Evolutionary conservation across 208 protist species (phyloP).

Genomic region (Angomonas ambiguus): DNA sequence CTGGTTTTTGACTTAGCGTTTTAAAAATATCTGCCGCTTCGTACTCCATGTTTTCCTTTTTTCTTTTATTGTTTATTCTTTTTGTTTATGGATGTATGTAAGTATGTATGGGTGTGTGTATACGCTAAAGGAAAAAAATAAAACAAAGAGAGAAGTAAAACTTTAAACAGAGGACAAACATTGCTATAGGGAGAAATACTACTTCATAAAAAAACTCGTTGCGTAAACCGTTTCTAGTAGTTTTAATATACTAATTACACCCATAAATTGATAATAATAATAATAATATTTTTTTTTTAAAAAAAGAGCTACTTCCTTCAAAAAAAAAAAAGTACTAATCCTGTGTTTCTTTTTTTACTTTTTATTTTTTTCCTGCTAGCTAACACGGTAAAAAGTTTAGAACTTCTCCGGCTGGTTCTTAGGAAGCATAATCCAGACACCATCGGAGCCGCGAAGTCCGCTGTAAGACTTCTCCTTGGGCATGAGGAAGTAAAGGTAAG

Average conservation of each 20-base stretch:
- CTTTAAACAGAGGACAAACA: too few relatives aligned
- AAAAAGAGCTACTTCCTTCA: too few relatives aligned
- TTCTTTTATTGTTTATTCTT: background rate
- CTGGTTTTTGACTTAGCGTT: slow-evolving; percentile 60
- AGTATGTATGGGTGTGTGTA: too few relatives aligned
- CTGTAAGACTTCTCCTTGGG: slow-evolving; percentile 91
- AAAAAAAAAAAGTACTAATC: slow-evolving; percentile 7
- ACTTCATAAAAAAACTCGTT: too few relatives aligned
- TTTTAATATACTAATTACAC: background rate
- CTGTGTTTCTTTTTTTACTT: slow-evolving; percentile 25
- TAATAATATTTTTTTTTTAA: slow-evolving; percentile 4
- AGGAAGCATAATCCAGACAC: slow-evolving; percentile 78
- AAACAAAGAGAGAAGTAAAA: too few relatives aligned
- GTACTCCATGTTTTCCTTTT: slow-evolving; percentile 29
- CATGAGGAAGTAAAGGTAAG: slow-evolving; percentile 87
- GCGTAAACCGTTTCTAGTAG: too few relatives aligned
- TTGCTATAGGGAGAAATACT: too few relatives aligned
- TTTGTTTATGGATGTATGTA: too few relatives aligned
- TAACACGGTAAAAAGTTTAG: slow-evolving; percentile 30
- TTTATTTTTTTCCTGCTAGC: slow-evolving; percentile 6
- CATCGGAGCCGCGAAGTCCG: slow-evolving; percentile 77
- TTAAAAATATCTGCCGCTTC: slow-evolving; percentile 38
- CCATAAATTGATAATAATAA: background rate
- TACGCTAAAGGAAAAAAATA: too few relatives aligned
- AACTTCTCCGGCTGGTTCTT: slow-evolving; percentile 86